Conservation (phyloP, 2,329 filamentous ascomycete genomes). For the Hortaea werneckii region DNA sequence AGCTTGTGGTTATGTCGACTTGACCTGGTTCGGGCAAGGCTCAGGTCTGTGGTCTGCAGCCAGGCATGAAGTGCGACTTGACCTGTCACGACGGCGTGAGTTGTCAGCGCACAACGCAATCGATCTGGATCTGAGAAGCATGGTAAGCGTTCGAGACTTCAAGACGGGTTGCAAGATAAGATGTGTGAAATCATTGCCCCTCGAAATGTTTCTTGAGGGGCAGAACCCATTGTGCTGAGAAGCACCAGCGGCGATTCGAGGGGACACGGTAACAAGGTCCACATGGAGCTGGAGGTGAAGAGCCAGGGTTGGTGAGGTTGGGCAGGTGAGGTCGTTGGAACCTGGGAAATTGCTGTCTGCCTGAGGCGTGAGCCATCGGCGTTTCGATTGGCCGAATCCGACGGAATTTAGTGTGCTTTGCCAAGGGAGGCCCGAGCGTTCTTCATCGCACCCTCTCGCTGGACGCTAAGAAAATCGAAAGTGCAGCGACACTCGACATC, state of each 20-base stretch:
- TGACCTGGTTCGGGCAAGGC: too few species aligned
- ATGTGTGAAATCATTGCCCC: neutral
- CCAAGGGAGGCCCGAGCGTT: neutral
- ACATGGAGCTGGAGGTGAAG: too few species aligned
- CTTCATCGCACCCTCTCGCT: neutral
- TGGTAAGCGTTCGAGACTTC: neutral
- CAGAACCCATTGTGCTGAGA: too few species aligned
- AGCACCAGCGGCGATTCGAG: too few species aligned
- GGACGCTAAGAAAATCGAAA: neutral
- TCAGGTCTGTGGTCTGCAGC: neutral
- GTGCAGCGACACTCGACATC: neutral
- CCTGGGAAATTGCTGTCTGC: too few species aligned
- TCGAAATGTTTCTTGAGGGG: neutral
- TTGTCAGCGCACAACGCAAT: neutral
- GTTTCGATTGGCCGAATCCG: too few species aligned
- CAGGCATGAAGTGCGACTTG: neutral
- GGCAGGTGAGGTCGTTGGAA: too few species aligned
- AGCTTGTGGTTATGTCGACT: too few species aligned
- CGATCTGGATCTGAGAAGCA: neutral
- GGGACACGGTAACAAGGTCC: too few species aligned
- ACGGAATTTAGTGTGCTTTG: neutral
- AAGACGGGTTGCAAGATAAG: neutral
- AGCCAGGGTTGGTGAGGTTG: too few species aligned
- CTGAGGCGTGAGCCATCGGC: too few species aligned
- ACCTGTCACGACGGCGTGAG: neutral